A percentile compares a stretch with the other conserved stretches of the same genome.
Conservation (phyloP, 148 eudicot genomes). For the Rhododendron kiyosumense region DNA sequence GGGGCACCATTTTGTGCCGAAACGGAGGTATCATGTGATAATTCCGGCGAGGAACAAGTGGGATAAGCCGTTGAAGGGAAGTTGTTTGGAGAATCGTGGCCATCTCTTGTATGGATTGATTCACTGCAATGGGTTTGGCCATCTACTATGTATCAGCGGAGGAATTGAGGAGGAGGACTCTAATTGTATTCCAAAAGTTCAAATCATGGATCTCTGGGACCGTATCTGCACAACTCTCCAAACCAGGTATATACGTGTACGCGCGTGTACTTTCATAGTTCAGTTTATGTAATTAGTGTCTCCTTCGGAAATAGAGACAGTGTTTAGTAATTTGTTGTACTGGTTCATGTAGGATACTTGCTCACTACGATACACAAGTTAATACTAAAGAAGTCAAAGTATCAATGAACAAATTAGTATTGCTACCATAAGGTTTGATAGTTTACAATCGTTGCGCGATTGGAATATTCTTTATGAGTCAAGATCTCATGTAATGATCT, state of each 20-base stretch:
- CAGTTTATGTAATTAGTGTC: neutral
- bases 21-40: constrained; percentile 30
- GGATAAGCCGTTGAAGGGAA: constrained; percentile 13
- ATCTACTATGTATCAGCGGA: constrained; percentile 23
- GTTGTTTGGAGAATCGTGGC: constrained; percentile 7
- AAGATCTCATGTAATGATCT: too few species aligned
- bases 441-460: neutral
- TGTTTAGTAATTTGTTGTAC: neutral
- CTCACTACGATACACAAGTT: neutral
- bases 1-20: constrained; percentile 38
- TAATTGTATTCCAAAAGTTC: neutral
- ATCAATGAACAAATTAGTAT: neutral
- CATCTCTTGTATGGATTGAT: constrained; percentile 31
- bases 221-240: constrained; percentile 26
- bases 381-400: too few species aligned
- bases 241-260: constrained; percentile 18
- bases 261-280: neutral
- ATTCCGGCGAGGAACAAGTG: constrained; percentile 16
- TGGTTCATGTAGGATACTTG: neutral
- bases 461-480: too few species aligned
- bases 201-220: constrained; percentile 34
- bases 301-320: too few species aligned
- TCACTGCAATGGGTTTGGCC: constrained; percentile 43
- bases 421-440: neutral
- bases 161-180: constrained; percentile 9